A percentile compares a stretch with the other conserved stretches of the same genome.
Conservation (phyloP, 2,329 filamentous ascomycete genomes). For the Colletotrichum trifolii region DNA sequence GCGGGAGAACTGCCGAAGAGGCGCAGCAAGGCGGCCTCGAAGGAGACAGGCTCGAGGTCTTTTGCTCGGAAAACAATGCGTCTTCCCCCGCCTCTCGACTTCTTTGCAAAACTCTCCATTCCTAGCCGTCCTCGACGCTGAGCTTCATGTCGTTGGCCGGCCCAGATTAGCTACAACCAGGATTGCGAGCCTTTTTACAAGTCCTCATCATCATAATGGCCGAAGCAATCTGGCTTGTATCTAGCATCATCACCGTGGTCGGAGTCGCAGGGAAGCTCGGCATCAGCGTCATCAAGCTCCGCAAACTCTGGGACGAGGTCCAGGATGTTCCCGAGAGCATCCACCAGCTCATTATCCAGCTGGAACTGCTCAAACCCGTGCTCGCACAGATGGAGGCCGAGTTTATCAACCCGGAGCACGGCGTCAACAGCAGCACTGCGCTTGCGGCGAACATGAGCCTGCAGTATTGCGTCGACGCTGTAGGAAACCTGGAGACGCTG, state of each 20-base stretch:
- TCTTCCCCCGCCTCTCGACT: too few relatives aligned
- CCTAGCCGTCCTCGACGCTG: too few relatives aligned
- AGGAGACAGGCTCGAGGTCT: too few relatives aligned
- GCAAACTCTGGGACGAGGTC: slow-evolving; percentile 21
- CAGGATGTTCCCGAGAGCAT: slow-evolving; percentile 18
- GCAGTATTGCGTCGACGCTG: slow-evolving; percentile 6
- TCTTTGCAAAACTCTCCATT: too few relatives aligned
- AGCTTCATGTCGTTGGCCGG: too few relatives aligned
- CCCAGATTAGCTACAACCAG: too few relatives aligned
- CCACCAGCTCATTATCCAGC: neutral
- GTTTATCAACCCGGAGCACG: too few relatives aligned
- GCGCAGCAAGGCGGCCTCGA: too few relatives aligned
- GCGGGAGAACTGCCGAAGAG: too few relatives aligned
- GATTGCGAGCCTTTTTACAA: too few relatives aligned
- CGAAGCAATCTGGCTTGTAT: slow-evolving; percentile 16
- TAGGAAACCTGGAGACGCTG: slow-evolving; percentile 1
- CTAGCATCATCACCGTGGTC: slow-evolving; percentile 22
- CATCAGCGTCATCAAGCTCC: slow-evolving; percentile 10
- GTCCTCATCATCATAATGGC: slow-evolving; percentile 1
- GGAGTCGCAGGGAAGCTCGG: slow-evolving; percentile 21
- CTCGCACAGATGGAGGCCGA: slow-evolving; percentile 4
- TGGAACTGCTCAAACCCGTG: neutral
- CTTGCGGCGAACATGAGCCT: neutral
- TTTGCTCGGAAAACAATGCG: too few relatives aligned
- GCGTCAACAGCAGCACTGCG: neutral